Evolutionary conservation across 306 rosid genomes (phyloP).

Genomic region (Sophora flavescens): DNA sequence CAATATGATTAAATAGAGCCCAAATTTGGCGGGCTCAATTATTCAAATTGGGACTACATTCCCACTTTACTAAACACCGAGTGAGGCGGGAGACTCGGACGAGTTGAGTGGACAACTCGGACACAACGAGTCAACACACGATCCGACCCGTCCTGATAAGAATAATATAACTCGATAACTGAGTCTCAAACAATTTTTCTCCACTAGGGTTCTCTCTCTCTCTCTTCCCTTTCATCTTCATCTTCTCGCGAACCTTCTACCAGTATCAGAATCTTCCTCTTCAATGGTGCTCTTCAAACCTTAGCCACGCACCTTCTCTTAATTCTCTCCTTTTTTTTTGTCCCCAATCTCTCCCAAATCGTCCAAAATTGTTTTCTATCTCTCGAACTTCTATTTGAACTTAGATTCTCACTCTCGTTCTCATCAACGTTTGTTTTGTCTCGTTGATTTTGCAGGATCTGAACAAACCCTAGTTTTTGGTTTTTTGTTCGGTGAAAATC

Average conservation of each 20-base stretch:
- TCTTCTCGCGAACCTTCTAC: constrained; percentile 31
- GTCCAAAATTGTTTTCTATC: not conserved
- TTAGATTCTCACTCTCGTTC: not conserved
- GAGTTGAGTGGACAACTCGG: constrained; percentile 40
- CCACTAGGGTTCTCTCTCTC: constrained; percentile 49
- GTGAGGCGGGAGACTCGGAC: constrained; percentile 44
- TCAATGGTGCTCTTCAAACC: constrained; percentile 47
- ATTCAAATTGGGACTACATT: not conserved
- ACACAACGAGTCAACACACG: constrained; percentile 42
- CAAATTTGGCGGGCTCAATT: not conserved
- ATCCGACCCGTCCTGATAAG: constrained; percentile 36
- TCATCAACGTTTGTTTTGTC: not conserved
- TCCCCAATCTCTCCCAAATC: not conserved
- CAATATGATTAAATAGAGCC: not conserved
- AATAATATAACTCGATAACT: constrained; percentile 47
- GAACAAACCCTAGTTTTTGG: constrained; percentile 46
- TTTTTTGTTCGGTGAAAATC: not conserved
- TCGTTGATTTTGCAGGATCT: constrained; percentile 40
- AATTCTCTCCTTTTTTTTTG: not conserved
- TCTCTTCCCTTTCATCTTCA: not conserved
- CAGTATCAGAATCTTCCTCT: constrained; percentile 45
- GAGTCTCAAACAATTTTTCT: constrained; percentile 44
- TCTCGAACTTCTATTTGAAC: constrained; percentile 21
- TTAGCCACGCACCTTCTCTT: constrained; percentile 44
- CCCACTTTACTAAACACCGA: not conserved